These are phyloP conservation scores for Diaporthe sp. DNA, from an alignment of 2,329 filamentous ascomycete genomes.

Conservation along the genomic window DNA sequence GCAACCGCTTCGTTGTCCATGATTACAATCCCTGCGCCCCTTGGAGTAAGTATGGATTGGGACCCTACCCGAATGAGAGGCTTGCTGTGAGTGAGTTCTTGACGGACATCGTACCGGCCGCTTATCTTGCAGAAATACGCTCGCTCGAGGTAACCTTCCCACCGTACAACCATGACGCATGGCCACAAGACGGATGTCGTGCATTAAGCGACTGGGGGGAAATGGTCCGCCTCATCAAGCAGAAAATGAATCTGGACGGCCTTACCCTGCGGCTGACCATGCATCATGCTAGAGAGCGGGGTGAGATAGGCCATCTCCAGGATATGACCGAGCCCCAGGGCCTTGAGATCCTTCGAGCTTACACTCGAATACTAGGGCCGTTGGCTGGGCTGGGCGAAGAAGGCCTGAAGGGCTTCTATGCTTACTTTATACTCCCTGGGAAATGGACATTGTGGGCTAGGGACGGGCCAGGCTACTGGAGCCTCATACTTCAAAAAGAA, in stretches of 20 bases:
- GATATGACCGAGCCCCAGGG: background rate
- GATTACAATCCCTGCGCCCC: background rate
- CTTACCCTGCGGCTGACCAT: background rate
- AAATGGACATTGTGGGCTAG: background rate
- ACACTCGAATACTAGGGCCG: background rate
- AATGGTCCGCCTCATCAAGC: background rate
- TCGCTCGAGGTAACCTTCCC: background rate
- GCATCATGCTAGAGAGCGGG: background rate
- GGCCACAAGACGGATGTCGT: background rate
- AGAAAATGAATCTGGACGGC: background rate
- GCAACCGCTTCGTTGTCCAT: background rate
- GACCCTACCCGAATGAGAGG: background rate
- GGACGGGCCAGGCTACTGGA: background rate
- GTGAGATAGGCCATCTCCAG: background rate
- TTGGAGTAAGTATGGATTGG: fast-evolving
- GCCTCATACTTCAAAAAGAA: background rate
- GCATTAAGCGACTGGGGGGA: background rate
- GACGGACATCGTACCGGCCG: background rate
- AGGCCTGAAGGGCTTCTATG: background rate
- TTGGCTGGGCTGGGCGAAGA: background rate
- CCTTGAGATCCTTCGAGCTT: background rate
- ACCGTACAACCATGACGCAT: background rate
- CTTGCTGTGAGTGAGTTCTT: background rate
- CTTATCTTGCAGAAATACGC: background rate
- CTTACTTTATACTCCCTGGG: background rate